Evolutionary conservation across 495 filamentous ascomycete species (phyloP).

Genomic region (Aspergillus avenaceus): DNA sequence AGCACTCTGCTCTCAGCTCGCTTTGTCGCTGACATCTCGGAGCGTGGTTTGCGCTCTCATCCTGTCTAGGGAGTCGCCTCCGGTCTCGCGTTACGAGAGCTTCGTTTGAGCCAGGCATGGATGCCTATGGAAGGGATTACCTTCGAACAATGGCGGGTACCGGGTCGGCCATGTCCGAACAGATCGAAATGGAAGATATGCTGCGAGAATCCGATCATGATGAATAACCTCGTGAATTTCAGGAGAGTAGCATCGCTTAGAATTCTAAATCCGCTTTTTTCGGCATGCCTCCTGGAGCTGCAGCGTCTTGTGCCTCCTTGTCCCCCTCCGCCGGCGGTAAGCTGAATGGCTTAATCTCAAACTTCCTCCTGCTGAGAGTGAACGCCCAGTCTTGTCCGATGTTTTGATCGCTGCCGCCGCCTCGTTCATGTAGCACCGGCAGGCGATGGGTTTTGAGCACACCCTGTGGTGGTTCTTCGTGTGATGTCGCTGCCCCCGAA

Average conservation of each 20-base stretch:
- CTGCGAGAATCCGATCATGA: slow-evolving; percentile 44
- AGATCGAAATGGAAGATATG: slow-evolving; percentile 62
- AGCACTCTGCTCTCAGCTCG: slow-evolving; percentile 7
- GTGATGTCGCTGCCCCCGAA: slow-evolving; percentile 45
- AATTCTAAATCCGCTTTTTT: slow-evolving; percentile 73
- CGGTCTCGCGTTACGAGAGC: slow-evolving; percentile 36
- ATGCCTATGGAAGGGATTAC: slow-evolving; percentile 51
- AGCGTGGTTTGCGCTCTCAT: slow-evolving; percentile 56
- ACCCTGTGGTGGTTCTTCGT: slow-evolving; percentile 79
- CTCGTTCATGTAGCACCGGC: slow-evolving; percentile 82
- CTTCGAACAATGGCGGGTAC: slow-evolving; percentile 50
- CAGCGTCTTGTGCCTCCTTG: slow-evolving; percentile 59
- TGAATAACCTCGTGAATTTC: slow-evolving; percentile 22
- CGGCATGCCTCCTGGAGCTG: slow-evolving; percentile 42
- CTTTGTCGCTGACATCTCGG: slow-evolving; percentile 18
- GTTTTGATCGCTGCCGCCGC: slow-evolving; percentile 66
- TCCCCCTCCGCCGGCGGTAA: slow-evolving; percentile 86
- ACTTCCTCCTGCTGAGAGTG: slow-evolving; percentile 73
- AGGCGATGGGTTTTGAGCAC: slow-evolving; percentile 77
- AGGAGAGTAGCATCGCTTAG: too few relatives aligned
- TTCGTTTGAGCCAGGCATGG: slow-evolving; percentile 33
- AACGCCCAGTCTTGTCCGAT: slow-evolving; percentile 86
- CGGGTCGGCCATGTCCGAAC: slow-evolving; percentile 55
- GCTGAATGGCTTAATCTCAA: slow-evolving; percentile 84
- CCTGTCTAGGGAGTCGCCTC: slow-evolving; percentile 54